phyloP scores from a whole-genome alignment of 768 basidiomycete genomes.

The Termitomyces sp. region DNA sequence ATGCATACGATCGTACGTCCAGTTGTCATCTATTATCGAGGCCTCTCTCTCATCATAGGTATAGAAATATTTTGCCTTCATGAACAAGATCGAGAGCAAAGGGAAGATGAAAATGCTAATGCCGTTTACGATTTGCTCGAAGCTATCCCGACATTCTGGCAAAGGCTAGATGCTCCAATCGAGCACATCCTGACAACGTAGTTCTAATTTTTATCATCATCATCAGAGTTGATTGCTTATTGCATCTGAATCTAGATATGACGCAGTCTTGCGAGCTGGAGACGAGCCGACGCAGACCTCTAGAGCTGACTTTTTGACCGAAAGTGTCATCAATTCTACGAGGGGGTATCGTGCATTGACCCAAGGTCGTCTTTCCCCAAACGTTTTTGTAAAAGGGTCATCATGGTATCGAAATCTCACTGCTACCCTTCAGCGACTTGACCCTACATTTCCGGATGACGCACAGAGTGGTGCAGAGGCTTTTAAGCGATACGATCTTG shows the following conservation, averaged over 20 bases:
- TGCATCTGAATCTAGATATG: constrained; percentile 39
- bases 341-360: constrained; percentile 48
- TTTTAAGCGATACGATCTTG: constrained; percentile 40
- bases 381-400: constrained; percentile 32
- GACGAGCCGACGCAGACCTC: constrained; percentile 36
- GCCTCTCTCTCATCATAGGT: not conserved
- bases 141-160: constrained; percentile 51
- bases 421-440: constrained; percentile 36
- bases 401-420: constrained; percentile 51
- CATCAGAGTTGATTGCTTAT: not conserved
- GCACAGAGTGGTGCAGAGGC: constrained; percentile 27
- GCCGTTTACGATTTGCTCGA: constrained; percentile 45
- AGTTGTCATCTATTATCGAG: not conserved
- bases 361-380: constrained; percentile 38
- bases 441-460: constrained; percentile 29
- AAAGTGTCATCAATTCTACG: constrained; percentile 42
- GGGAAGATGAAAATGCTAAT: constrained; percentile 30
- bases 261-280: constrained; percentile 52
- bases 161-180: constrained; percentile 36
- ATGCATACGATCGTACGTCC: constrained; percentile 51
- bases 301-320: constrained; percentile 55
- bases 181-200: constrained; percentile 63
- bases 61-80: constrained; percentile 35
- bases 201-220: constrained; percentile 7
- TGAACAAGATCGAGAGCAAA: constrained; percentile 17